phyloP scores from a whole-genome alignment of 2,329 filamentous ascomycete genomes.

The Aspergillus sp. region DNA sequence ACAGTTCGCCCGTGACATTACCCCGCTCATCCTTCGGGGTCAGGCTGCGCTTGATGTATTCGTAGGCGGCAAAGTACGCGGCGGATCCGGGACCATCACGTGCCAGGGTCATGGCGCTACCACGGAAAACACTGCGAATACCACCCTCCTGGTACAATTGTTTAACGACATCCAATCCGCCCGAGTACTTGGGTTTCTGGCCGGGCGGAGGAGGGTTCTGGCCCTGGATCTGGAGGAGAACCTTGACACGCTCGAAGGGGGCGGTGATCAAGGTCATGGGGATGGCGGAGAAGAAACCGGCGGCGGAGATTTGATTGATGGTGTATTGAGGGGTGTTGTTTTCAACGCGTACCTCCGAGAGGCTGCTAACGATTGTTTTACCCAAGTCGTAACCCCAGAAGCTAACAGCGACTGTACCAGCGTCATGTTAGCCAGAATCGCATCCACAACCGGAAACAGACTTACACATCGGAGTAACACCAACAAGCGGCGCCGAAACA shows the following conservation, averaged over 20 bases:
- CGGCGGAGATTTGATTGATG: conserved; percentile 80
- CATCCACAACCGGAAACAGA: conserved; percentile 17
- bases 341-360: conserved; percentile 57
- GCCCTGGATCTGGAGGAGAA: conserved; percentile 94
- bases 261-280: conserved; percentile 98
- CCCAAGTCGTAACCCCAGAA: conserved; percentile 87
- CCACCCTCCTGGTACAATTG: conserved; percentile 91
- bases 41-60: conserved; percentile 81
- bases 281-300: conserved; percentile 95
- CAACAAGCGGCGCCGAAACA: conserved; percentile 87
- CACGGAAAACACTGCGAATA: conserved; percentile 84
- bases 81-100: conserved; percentile 89
- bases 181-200: conserved; percentile 86
- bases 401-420: conserved; percentile 55
- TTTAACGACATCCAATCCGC: conserved; percentile 81
- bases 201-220: conserved; percentile 78
- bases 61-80: conserved; percentile 95
- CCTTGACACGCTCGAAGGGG: conserved; percentile 97
- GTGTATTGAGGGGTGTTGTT: conserved; percentile 61
- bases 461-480: conserved; percentile 98
- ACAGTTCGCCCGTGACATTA: conserved; percentile 68
- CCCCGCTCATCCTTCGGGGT: conserved; percentile 75
- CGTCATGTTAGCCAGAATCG: neutral
- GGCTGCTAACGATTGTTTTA: conserved; percentile 71
- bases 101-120: conserved; percentile 81